These are phyloP conservation scores for Digitaria exilis DNA, from an alignment of 202 grass and related monocot genomes.

Conservation along the genomic window DNA sequence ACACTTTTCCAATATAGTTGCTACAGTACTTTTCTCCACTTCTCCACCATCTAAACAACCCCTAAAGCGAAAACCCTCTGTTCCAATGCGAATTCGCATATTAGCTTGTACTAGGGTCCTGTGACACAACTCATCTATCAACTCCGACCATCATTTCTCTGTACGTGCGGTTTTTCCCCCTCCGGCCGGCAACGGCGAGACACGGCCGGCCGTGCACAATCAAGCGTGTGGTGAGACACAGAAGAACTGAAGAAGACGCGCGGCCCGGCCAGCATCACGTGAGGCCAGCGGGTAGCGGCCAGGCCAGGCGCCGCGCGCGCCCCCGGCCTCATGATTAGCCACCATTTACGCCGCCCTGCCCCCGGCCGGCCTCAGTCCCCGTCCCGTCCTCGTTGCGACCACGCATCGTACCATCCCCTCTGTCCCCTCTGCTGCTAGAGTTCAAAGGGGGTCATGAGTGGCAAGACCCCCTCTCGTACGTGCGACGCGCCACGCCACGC, in stretches of 20 bases:
- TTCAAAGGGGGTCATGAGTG: constrained; percentile 50
- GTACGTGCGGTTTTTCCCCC: neutral
- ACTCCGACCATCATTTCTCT: constrained; percentile 11
- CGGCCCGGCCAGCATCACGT: constrained; percentile 14
- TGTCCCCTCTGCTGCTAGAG: constrained; percentile 22
- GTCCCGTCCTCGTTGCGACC: neutral
- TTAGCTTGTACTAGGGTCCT: neutral
- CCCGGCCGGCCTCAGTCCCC: neutral
- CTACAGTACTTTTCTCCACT: too few species aligned
- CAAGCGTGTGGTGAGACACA: too few species aligned
- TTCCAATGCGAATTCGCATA: neutral
- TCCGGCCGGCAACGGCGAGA: constrained; percentile 1
- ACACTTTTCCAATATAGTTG: too few species aligned
- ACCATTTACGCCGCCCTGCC: constrained; percentile 74
- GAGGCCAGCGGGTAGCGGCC: too few species aligned
- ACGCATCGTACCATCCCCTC: constrained; percentile 25
- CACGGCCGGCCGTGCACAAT: too few species aligned
- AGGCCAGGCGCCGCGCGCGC: too few species aligned
- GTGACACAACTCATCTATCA: neutral
- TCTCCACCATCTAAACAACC: too few species aligned
- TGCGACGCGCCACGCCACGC: neutral
- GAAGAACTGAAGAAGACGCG: too few species aligned
- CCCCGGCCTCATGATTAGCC: constrained; percentile 78
- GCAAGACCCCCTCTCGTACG: constrained; percentile 32
- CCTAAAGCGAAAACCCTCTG: neutral